phyloP scores from a whole-genome alignment of 2,329 filamentous ascomycete genomes.

The Claviceps maximensis region DNA sequence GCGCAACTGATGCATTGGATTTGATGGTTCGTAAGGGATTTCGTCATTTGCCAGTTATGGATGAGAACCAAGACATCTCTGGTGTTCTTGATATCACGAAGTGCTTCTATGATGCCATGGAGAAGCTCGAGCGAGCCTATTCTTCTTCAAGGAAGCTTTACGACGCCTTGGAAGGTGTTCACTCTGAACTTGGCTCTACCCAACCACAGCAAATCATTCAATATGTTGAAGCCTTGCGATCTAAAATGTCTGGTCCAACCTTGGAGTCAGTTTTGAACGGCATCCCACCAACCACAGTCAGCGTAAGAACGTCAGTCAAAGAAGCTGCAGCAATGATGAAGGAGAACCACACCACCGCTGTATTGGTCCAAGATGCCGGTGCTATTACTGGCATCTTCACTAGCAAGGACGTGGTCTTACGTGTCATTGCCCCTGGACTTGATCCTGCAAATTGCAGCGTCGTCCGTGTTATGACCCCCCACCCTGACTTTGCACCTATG shows the following conservation, averaged over 20 bases:
- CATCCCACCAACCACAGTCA: constrained; percentile 84
- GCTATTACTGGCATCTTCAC: constrained; percentile 98
- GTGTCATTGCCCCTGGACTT: constrained; percentile 91
- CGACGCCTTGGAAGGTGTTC: constrained; percentile 92
- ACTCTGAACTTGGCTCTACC: constrained; percentile 88
- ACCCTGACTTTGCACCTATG: constrained; percentile 95
- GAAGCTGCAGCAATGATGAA: constrained; percentile 95
- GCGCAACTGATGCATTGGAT: constrained; percentile 91
- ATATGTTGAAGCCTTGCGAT: constrained; percentile 88
- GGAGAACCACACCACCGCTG: constrained; percentile 94
- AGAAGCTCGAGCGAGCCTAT: constrained; percentile 96
- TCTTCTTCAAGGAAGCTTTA: constrained; percentile 96
- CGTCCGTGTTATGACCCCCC: constrained; percentile 96
- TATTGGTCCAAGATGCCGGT: constrained; percentile 91
- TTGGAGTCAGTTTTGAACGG: constrained; percentile 89
- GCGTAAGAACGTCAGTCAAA: constrained; percentile 88
- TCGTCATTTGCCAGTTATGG: constrained; percentile 95
- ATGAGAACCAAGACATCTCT: constrained; percentile 98
- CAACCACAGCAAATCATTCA: constrained; percentile 98
- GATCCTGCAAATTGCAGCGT: constrained; percentile 94
- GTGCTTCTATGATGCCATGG: constrained; percentile 99
- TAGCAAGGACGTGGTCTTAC: constrained; percentile 95
- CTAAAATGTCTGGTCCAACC: constrained; percentile 96
- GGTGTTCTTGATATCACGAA: constrained; percentile 98
- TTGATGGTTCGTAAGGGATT: constrained; percentile 98